phyloP scores from a whole-genome alignment of 495 filamentous ascomycete species.

The Aspergillus ostianus region DNA sequence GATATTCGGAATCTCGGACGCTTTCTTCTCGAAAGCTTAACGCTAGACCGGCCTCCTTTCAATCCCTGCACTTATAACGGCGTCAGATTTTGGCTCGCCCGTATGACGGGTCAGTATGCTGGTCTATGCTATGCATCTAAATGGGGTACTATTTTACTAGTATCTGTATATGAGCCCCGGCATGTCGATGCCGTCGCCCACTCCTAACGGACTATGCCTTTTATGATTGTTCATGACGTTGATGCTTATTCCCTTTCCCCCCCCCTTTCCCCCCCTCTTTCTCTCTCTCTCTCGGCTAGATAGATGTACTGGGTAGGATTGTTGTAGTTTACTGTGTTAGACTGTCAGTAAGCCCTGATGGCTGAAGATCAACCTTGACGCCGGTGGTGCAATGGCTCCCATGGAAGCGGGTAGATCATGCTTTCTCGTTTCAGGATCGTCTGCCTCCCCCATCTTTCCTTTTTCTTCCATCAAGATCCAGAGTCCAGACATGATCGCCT shows the following conservation, averaged over 20 bases:
- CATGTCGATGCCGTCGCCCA: too few relatives aligned
- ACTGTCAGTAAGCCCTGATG: background rate
- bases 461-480: background rate
- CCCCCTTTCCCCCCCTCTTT: too few relatives aligned
- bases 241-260: background rate
- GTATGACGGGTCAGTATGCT: background rate
- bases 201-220: background rate
- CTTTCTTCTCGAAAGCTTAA: slow-evolving; percentile 18
- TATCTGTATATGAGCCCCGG: background rate
- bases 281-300: background rate
- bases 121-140: background rate
- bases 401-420: background rate
- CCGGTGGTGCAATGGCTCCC: background rate
- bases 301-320: background rate
- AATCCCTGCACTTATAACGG: slow-evolving; percentile 11
- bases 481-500: background rate
- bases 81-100: slow-evolving; percentile 5
- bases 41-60: background rate
- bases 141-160: background rate
- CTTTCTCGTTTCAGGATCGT: background rate
- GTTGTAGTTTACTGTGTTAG: too few relatives aligned
- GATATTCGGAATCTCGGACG: slow-evolving; percentile 9
- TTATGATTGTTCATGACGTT: background rate
- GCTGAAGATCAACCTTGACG: background rate
- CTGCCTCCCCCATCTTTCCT: background rate